Evolutionary conservation across 768 basidiomycete species (phyloP), one percentile per base, ranked within the genome.

Genomic region (Infundibulicybe gibba): DNA sequence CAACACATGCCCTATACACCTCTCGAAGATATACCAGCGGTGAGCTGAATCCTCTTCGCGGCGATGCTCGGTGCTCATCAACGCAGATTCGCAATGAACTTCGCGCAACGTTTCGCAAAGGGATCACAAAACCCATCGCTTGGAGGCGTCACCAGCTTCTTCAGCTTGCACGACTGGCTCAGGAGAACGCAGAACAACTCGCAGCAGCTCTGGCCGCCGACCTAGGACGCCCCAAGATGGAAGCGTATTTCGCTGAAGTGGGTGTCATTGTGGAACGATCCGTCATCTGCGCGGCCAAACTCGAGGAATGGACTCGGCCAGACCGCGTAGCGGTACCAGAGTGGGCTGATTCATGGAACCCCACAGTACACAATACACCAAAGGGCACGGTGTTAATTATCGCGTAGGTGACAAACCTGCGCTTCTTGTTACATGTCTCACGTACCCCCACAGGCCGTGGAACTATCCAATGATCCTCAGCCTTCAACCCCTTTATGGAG

Each of bases 71-170:
- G 32, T 10, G 33, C 50, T 49, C n/a, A 46, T 6, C 5, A 30
- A 21, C 32, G 39, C 32, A 72, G 71, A 68, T 70, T 40, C 59
- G 61, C 20, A 54, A 61, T 5, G 52, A 53, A 1, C 53, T 87
- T 5, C 64, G 61, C 5, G 57, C 63, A 31, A 76, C 76, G 5
- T 87, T 86, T 64, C 61, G 61, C n/a, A 53, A 69, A 0, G 78
- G 80, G 3, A 53, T 66, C 33, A 75, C 80, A 0, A 70, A 67
- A n/a, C 64, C 79, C 2, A 54, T 88, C 33, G 61, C 64, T 49
- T 89, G 77, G 74, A 76, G 88, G 13, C 75, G 77, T 45, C 71
- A 76, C 40, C 88, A 90, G 52, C 71, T 90, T 37, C 67, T 70
- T 38, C 80, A 83, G 52, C 70, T 89, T 30, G 81, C 78, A 19